phyloP scores from a whole-genome alignment of 495 filamentous ascomycete species.

The Penicillium odoratum region DNA sequence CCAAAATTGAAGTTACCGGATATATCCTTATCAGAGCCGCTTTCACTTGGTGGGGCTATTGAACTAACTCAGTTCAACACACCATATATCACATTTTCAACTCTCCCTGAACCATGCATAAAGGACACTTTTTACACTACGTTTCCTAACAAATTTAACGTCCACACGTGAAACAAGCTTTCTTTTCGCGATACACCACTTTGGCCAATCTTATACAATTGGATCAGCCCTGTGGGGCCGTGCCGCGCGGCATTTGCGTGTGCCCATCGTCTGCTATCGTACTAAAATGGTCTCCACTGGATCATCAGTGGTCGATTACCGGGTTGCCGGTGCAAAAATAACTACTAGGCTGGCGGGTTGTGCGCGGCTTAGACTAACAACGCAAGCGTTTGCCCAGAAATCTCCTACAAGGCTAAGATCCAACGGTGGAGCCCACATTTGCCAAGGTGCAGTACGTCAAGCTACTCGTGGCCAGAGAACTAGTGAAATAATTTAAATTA shows the following conservation, averaged over 20 bases:
- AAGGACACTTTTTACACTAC: neutral
- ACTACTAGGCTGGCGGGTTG: neutral
- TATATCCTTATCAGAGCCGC: neutral
- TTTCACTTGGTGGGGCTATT: neutral
- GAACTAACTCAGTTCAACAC: no score
- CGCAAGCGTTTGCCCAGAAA: neutral
- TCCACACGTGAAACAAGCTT: neutral
- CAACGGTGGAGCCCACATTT: neutral
- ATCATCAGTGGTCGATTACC: constrained; percentile 3
- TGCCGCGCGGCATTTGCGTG: constrained; percentile 14
- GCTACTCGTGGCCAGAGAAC: neutral
- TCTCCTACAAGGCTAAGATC: neutral
- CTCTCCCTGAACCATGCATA: neutral
- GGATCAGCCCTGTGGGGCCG: constrained; percentile 11
- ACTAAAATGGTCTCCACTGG: constrained; percentile 1
- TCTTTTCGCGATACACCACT: neutral
- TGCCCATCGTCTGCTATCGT: constrained; percentile 1
- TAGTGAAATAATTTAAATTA: constrained; percentile 1
- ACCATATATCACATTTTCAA: neutral
- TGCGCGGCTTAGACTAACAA: neutral
- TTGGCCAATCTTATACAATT: neutral
- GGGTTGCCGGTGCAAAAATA: constrained; percentile 10
- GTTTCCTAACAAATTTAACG: neutral
- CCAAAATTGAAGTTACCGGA: neutral
- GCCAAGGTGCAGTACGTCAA: neutral